A percentile compares a stretch with the other conserved stretches of the same genome.
Conservation (phyloP, 345 rosid species). For the Eucalyptus grandis region DNA sequence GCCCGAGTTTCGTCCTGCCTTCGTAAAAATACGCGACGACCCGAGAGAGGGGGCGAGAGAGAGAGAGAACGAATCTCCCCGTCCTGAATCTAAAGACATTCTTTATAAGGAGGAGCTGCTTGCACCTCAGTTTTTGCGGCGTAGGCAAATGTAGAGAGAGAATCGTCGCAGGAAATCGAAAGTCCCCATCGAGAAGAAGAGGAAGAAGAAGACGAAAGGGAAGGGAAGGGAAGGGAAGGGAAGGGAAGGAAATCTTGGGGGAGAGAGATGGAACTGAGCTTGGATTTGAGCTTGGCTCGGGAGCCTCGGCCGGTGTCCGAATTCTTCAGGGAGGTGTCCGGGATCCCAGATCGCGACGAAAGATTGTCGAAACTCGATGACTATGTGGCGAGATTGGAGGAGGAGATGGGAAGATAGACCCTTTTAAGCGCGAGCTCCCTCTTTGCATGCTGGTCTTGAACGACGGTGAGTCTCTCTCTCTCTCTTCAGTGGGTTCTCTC, state of each 20-base stretch:
- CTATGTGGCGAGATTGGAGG: slow-evolving; percentile 40
- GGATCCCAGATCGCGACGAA: slow-evolving; percentile 11
- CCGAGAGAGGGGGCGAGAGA: neutral
- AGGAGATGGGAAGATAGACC: slow-evolving; percentile 63
- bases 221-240: neutral
- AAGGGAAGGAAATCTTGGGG: neutral
- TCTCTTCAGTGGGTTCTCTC: neutral
- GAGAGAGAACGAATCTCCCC: neutral
- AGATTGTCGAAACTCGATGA: slow-evolving; percentile 34
- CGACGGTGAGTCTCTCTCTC: slow-evolving; percentile 25
- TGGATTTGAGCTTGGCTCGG: slow-evolving; percentile 43
- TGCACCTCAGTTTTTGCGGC: neutral
- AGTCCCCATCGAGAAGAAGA: neutral
- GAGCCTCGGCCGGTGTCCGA: slow-evolving; percentile 35
- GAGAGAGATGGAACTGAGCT: slow-evolving; percentile 39
- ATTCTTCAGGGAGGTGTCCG: slow-evolving; percentile 33
- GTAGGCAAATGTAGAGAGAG: neutral
- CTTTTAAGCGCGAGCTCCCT: slow-evolving; percentile 74
- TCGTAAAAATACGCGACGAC: neutral
- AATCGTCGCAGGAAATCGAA: neutral
- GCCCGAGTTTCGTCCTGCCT: neutral
- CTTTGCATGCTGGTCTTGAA: slow-evolving; percentile 57
- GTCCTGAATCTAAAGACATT: neutral
- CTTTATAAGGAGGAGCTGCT: neutral
- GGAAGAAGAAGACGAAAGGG: neutral